Conservation (phyloP, 2,329 filamentous ascomycete species). For the Trichoderma guizhouense region DNA sequence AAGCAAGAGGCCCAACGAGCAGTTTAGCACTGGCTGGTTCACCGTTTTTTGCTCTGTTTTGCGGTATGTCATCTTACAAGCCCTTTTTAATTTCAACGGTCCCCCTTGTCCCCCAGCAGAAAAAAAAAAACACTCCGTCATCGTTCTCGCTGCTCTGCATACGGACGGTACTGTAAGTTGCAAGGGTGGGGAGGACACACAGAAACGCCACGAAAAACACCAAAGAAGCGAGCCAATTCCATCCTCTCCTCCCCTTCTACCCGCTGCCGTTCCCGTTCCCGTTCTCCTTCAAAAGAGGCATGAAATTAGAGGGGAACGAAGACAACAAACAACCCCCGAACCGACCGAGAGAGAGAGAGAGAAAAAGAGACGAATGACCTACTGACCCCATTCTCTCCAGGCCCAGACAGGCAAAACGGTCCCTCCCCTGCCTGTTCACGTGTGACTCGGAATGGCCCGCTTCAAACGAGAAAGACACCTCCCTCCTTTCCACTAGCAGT, state of each 20-base stretch:
- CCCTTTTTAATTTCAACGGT: neutral
- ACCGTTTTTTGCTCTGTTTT: neutral
- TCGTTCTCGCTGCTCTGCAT: neutral
- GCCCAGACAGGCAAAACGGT: neutral
- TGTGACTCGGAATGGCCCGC: slow-evolving; percentile 8
- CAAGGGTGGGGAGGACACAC: neutral
- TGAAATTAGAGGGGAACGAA: neutral
- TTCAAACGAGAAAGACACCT: neutral
- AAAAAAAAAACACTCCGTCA: neutral
- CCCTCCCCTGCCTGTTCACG: slow-evolving; percentile 7
- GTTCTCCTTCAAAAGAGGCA: too few relatives aligned
- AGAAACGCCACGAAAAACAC: neutral
- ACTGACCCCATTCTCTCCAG: neutral
- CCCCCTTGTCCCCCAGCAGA: neutral
- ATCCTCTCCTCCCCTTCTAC: neutral
- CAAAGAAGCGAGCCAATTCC: neutral
- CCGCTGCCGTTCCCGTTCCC: neutral
- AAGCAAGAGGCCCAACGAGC: neutral
- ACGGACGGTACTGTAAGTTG: neutral
- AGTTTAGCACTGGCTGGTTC: neutral
- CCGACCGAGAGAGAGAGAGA: neutral
- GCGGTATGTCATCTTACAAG: neutral
- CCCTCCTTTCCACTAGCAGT: slow-evolving; percentile 9
- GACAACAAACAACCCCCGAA: neutral
- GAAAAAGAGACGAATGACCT: neutral